Conservation (phyloP, 2,329 filamentous ascomycete genomes). For the Diaporthe citriasiana region DNA sequence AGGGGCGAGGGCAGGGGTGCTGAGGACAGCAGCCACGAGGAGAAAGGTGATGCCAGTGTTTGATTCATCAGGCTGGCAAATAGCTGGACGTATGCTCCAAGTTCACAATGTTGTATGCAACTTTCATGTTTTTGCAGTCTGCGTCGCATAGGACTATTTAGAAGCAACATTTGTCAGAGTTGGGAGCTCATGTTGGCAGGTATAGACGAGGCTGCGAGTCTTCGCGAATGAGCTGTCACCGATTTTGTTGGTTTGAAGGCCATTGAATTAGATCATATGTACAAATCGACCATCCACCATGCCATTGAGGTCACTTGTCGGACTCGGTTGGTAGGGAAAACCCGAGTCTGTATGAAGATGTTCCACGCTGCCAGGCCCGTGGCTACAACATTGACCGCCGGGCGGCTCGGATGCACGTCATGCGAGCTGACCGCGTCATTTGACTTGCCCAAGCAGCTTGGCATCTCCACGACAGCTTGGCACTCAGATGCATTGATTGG, state of each 20-base stretch:
- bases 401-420: constrained; percentile 24
- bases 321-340: background rate
- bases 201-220: background rate
- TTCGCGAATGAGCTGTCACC: background rate
- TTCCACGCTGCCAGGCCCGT: background rate
- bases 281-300: constrained; percentile 1
- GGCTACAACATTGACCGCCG: background rate
- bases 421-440: constrained; percentile 11
- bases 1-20: background rate
- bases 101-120: too few relatives aligned
- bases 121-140: background rate
- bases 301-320: background rate
- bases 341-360: background rate
- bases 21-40: background rate
- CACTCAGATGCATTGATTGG: background rate
- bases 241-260: background rate
- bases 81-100: background rate
- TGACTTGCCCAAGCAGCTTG: constrained; percentile 13
- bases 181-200: background rate
- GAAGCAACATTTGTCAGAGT: too few relatives aligned
- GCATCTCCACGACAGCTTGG: constrained; percentile 27
- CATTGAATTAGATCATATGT: constrained; percentile 30
- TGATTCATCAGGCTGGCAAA: background rate
- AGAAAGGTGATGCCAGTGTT: background rate
- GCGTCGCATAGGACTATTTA: background rate